Conservation (phyloP, 2,329 filamentous ascomycete species). For the Talaromyces amestolkiae region DNA sequence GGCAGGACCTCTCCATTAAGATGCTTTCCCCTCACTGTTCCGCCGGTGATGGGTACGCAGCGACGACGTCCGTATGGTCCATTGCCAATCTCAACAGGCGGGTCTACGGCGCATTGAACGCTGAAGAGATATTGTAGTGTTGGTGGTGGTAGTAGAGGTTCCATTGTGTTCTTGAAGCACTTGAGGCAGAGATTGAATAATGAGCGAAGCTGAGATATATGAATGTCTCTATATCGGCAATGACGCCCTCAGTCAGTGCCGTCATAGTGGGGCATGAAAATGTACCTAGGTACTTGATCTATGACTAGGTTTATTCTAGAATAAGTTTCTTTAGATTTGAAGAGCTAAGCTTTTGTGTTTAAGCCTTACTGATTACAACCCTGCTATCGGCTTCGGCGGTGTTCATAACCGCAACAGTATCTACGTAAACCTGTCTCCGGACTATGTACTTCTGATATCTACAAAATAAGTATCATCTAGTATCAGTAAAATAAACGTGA, state of each 20-base stretch:
- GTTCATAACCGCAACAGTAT: too few species aligned
- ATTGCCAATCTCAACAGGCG: constrained; percentile 28
- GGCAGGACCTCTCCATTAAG: constrained; percentile 28
- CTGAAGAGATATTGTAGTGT: neutral
- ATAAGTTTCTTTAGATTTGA: neutral
- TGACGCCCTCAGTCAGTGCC: neutral
- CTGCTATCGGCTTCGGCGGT: too few species aligned
- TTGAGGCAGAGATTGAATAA: neutral
- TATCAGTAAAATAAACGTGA: too few species aligned
- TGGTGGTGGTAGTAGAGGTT: neutral
- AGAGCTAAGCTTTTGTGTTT: too few species aligned
- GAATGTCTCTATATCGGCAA: neutral
- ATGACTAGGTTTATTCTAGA: neutral
- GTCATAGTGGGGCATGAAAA: neutral
- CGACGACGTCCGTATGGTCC: constrained; percentile 28
- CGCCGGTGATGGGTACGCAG: constrained; percentile 27
- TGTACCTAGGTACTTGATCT: neutral
- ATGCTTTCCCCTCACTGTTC: constrained; percentile 25
- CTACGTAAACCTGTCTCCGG: too few species aligned
- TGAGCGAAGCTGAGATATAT: neutral
- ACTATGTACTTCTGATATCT: too few species aligned
- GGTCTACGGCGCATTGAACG: constrained; percentile 26
- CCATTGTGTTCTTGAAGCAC: neutral
- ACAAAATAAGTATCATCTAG: too few species aligned
- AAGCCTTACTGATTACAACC: too few species aligned